phyloP scores from a whole-genome alignment of 2,329 filamentous ascomycete genomes.

The Cadophora sp. region DNA sequence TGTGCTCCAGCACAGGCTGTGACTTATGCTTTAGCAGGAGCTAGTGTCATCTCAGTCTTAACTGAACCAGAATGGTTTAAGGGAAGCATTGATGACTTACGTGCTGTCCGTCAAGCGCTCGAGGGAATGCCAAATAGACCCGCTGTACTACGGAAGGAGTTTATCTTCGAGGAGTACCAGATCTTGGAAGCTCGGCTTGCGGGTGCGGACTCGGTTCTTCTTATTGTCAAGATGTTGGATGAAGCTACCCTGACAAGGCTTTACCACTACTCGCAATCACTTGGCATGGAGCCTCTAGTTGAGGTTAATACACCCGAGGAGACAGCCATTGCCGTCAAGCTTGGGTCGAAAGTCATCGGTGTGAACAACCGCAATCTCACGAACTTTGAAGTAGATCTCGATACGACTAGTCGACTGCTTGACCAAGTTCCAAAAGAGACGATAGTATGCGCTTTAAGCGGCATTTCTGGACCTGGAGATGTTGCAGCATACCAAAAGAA shows the following conservation, averaged over 20 bases:
- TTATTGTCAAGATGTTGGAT: constrained; percentile 98
- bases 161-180: constrained; percentile 98
- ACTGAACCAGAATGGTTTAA: constrained; percentile 99
- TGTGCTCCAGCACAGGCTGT: constrained; percentile 89
- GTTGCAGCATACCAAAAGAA: constrained; percentile 87
- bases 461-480: constrained; percentile 88
- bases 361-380: constrained; percentile 98
- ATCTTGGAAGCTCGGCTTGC: constrained; percentile 93
- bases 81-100: constrained; percentile 92
- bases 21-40: constrained; percentile 90
- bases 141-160: constrained; percentile 92
- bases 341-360: constrained; percentile 91
- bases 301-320: constrained; percentile 96
- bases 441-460: constrained; percentile 91
- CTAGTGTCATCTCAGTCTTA: constrained; percentile 97
- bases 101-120: constrained; percentile 86
- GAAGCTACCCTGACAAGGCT: constrained; percentile 73
- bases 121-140: constrained; percentile 91
- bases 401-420: constrained; percentile 88
- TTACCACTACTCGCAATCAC: constrained; percentile 85
- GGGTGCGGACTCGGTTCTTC: constrained; percentile 90
- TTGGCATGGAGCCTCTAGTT: constrained; percentile 97
- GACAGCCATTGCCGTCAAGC: constrained; percentile 84
- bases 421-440: constrained; percentile 85
- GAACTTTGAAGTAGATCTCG: constrained; percentile 94